Percentiles rank a stretch among this genome's conserved stretches.
These are phyloP conservation scores for Bothriochloa decipiens DNA, from an alignment of 176 grass and related monocot species.

Conservation along the genomic window DNA sequence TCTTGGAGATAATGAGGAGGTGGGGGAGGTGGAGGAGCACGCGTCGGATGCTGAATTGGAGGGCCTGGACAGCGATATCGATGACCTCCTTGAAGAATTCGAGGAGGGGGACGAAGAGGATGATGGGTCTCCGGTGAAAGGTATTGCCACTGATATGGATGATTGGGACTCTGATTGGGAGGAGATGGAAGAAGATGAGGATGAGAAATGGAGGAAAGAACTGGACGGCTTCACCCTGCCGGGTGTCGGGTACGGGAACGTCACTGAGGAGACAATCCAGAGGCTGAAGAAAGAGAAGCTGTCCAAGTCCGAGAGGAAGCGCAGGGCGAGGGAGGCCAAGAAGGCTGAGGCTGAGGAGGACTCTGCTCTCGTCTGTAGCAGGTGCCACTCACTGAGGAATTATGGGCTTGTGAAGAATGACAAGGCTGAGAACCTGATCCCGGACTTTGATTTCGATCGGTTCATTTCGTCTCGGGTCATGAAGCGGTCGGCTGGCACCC, in stretches of 20 bases:
- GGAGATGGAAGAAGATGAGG: slow-evolving; percentile 60
- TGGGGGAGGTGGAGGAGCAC: not conserved
- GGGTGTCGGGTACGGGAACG: slow-evolving; percentile 76
- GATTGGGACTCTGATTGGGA: slow-evolving; percentile 54
- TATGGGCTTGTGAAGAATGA: slow-evolving; percentile 93
- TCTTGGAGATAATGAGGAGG: slow-evolving; percentile 38
- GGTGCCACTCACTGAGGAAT: slow-evolving; percentile 88
- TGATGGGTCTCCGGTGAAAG: slow-evolving; percentile 14
- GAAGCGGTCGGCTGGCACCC: slow-evolving; percentile 60
- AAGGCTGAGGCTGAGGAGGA: slow-evolving; percentile 54
- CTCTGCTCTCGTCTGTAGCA: slow-evolving; percentile 62
- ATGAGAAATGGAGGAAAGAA: slow-evolving; percentile 73
- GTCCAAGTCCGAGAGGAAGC: slow-evolving; percentile 84
- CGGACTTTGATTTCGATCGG: slow-evolving; percentile 90
- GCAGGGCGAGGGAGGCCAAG: slow-evolving; percentile 53
- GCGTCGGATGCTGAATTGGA: slow-evolving; percentile 44
- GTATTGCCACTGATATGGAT: slow-evolving; percentile 38
- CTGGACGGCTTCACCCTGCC: slow-evolving; percentile 74
- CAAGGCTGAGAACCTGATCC: slow-evolving; percentile 83
- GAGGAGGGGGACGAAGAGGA: slow-evolving; percentile 42
- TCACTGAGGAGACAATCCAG: slow-evolving; percentile 68
- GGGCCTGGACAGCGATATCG: slow-evolving; percentile 41
- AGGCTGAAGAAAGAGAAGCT: slow-evolving; percentile 81
- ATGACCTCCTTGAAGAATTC: slow-evolving; percentile 54
- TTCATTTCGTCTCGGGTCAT: slow-evolving; percentile 81